Evolutionary conservation across 345 rosid genomes (phyloP), one percentile per base, ranked within the genome.

Genomic region (Aquilaria yunnanensis): DNA sequence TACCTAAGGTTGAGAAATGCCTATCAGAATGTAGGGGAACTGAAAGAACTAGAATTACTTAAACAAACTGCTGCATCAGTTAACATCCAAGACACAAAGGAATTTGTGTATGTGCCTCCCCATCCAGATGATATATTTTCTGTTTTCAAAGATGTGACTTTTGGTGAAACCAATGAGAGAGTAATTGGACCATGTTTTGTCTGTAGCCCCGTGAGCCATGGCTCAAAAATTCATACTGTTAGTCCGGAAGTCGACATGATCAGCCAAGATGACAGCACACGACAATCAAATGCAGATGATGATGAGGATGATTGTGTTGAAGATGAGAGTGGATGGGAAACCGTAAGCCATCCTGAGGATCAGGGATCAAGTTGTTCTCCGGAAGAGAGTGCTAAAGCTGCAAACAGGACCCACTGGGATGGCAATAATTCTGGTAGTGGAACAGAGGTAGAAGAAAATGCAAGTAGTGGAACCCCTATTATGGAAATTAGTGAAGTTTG

Each of bases 321-420:
- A 61, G 96, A 88, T 56, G 97, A 94, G 67, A 94, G 99, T 55
- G 96, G 85, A 41, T 94, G 99, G 99, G 99, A 94, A 81, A 88
- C 99, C 9, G 95, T 82, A 72, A 94, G 95, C 77, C 88, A 85
- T 73, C 76, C 77, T 4, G 97, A 88, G 63, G 97, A 88, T 63
- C 92, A 83, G 65, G 90, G 80, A 34, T 94, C 95, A 34, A 83
- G 87, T 62, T 88, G 62, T 77, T 86, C 96, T 6, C 90, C 76
- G 0, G 88, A 87, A 41, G 92, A 77, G 51, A 85, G 96, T 70
- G 62, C 57, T 23, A 78, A 73, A 64, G 81, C 89, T 34, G 72
- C 70, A 23, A 84, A 69, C 76, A 80, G 78, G 72, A 78, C 65
- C 56, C 65, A 34, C 55, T 69, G 64, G 56, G 75, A 80, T 46